Base-by-base conservation (phyloP, 176 grass and related monocot genomes). In the Cenchrus americanus region DNA sequence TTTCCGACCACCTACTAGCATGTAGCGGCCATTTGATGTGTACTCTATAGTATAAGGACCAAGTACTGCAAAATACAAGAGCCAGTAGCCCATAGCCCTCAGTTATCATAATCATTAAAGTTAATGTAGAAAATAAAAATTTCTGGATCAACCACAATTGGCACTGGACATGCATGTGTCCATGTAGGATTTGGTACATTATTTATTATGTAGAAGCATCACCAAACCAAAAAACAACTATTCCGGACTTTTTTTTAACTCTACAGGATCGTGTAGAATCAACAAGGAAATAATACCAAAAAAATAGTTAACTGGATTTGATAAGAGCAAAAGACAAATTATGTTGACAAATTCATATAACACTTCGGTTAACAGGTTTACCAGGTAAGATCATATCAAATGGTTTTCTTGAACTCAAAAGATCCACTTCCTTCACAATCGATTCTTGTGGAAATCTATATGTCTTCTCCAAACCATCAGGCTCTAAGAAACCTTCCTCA, bases 341-440 rank as follows among this genome's bases (percentile, higher is more conserved):
- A 73, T 79, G 37, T 23, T 67, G 12, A 43, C 76, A 78, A 52
- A 43, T 82, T 54, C 53, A 57, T 42, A 77, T 6, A 89, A 89
- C 7, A 46, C 13, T 19, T 26, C 41, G 5, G 26, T 66, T 51
- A 62, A 54, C 23, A 75, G 49, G 73, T 71, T 82, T 85, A 98
- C 95, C 91, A 71, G 95, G 92, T 86, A 98, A 91, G 71, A 93
- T 91, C 92, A 98, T 98, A 91, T 98, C 95, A 79, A 93, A 98
- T 84, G 92, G 61, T 82, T 95, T 94, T 85, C 72, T 84, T 65
- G 85, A 79, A 86, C 89, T 90, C 59, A 62, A 84, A 73, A 91
- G 15, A 86, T 94, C 92, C 27, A 95, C 90, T 57, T 81, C 85
- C 18, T 43, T 43, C 61, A 83, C 6, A 71, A 98, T 80, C 13